Evolutionary conservation across 2,329 filamentous ascomycete genomes (phyloP).

Genomic region (Macrophomina pseudophaseolina): DNA sequence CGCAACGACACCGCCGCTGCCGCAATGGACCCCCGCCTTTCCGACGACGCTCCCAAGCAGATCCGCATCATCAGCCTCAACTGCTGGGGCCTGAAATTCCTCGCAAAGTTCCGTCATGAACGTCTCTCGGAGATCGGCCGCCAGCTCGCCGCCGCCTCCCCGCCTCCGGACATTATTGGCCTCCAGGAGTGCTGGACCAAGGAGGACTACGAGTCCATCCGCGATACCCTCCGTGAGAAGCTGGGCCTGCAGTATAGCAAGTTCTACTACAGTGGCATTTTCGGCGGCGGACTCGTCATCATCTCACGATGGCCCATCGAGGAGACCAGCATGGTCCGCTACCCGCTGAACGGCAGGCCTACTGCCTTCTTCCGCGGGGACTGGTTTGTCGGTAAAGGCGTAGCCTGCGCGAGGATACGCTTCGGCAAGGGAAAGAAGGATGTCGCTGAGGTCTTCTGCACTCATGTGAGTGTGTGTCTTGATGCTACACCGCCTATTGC

Average conservation of each 20-base stretch:
- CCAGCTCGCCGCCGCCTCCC: conserved; percentile 71
- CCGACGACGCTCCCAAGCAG: conserved; percentile 47
- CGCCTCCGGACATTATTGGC: conserved; percentile 82
- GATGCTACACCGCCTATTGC: conserved; percentile 4
- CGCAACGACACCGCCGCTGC: neutral
- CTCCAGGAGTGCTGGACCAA: conserved; percentile 95
- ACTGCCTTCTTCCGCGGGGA: conserved; percentile 94
- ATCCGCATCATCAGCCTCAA: conserved; percentile 88
- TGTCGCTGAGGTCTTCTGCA: conserved; percentile 87
- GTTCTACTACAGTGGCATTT: conserved; percentile 88
- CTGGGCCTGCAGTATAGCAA: conserved; percentile 86
- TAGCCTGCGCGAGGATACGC: conserved; percentile 80
- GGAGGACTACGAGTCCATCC: conserved; percentile 80
- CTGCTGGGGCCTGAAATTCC: conserved; percentile 93
- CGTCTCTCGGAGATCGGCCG: conserved; percentile 84
- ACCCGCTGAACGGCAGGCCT: conserved; percentile 90
- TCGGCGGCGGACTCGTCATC: conserved; percentile 87
- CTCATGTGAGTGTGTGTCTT: conserved; percentile 62
- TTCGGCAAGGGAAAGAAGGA: conserved; percentile 69
- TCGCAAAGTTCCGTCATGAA: conserved; percentile 77
- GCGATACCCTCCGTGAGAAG: conserved; percentile 72
- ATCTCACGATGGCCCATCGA: conserved; percentile 91
- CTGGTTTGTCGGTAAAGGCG: conserved; percentile 95
- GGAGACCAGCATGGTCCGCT: conserved; percentile 83
- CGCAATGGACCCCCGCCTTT: conserved; percentile 5